Conservation (phyloP, 768 basidiomycete species). For the Mycena vulgaris region DNA sequence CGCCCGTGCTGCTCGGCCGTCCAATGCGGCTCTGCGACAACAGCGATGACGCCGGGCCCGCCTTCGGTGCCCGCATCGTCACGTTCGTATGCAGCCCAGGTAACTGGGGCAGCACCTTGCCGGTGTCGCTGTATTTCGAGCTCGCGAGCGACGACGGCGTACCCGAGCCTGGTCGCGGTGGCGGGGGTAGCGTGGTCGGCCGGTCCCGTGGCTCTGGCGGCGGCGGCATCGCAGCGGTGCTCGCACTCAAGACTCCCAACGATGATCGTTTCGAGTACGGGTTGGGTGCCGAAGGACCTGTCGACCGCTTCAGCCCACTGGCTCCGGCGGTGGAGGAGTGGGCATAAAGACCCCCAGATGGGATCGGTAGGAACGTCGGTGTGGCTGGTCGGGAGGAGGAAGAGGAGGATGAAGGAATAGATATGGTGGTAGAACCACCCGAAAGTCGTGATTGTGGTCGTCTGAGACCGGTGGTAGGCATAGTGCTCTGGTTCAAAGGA, state of each 20-base stretch:
- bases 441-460: slow-evolving; percentile 85
- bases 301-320: slow-evolving; percentile 72
- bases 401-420: slow-evolving; percentile 70
- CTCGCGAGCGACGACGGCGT: slow-evolving; percentile 48
- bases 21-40: slow-evolving; percentile 56
- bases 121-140: no score
- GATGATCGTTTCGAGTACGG: slow-evolving; percentile 72
- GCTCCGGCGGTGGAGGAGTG: slow-evolving; percentile 55
- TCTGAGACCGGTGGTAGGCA: slow-evolving; percentile 60
- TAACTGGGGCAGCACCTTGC: slow-evolving; percentile 59
- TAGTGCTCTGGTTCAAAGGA: slow-evolving; percentile 59
- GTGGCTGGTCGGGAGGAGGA: slow-evolving; percentile 77
- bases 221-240: slow-evolving; percentile 51
- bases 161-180: slow-evolving; percentile 47
- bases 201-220: slow-evolving; percentile 51
- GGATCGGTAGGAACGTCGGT: slow-evolving; percentile 84
- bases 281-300: slow-evolving; percentile 61
- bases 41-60: slow-evolving; percentile 56
- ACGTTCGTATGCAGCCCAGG: slow-evolving; percentile 61
- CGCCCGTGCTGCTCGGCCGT: slow-evolving; percentile 55
- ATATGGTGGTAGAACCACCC: slow-evolving; percentile 71
- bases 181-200: slow-evolving; percentile 53
- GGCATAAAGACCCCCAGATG: slow-evolving; percentile 66
- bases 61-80: slow-evolving; percentile 62
- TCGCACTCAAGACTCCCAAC: slow-evolving; percentile 59